Conservation (phyloP, 2,329 filamentous ascomycete genomes). For the Ceratocystis diversiconidia region DNA sequence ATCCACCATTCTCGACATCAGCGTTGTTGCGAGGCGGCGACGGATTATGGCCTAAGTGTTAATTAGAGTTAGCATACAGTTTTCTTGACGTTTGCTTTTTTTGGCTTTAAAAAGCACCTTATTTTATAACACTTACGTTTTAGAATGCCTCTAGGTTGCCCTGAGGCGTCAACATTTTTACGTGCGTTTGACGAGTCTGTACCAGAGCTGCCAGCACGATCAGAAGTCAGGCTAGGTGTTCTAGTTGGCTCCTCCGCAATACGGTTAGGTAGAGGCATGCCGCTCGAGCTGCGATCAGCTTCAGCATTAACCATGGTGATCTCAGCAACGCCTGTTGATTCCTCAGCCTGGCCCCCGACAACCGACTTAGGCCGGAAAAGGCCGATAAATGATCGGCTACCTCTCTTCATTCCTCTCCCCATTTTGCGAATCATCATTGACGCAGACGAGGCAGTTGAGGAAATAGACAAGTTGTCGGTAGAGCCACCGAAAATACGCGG, state of each 20-base stretch:
- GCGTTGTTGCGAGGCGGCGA: slow-evolving; percentile 10
- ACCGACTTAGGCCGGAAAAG: slow-evolving; percentile 91
- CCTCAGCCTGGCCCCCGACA: slow-evolving; percentile 60
- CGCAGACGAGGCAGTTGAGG: slow-evolving; percentile 76
- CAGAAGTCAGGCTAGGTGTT: slow-evolving; percentile 47
- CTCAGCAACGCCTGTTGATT: slow-evolving; percentile 42
- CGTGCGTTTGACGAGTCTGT: slow-evolving; percentile 50
- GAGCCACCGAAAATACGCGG: slow-evolving; percentile 78
- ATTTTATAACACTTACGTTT: slow-evolving; percentile 50
- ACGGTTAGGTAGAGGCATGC: slow-evolving; percentile 25
- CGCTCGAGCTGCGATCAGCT: slow-evolving; percentile 62
- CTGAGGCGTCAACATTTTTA: slow-evolving; percentile 46
- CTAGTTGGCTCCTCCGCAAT: slow-evolving; percentile 48
- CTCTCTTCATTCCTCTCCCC: slow-evolving; percentile 96
- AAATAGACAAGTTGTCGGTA: slow-evolving; percentile 87
- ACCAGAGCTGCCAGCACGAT: slow-evolving; percentile 41
- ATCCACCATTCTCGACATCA: slow-evolving; percentile 6
- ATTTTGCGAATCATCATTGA: slow-evolving; percentile 96
- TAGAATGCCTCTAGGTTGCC: slow-evolving; percentile 70
- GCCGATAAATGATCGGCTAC: slow-evolving; percentile 77
- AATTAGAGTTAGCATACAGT: neutral
- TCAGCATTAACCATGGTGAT: slow-evolving; percentile 95
- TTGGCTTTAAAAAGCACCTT: neutral
- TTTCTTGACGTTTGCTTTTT: slow-evolving; percentile 30
- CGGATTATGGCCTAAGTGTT: slow-evolving; percentile 7